Base-by-base conservation (phyloP, 495 filamentous ascomycete genomes). In the Chlorociboria aeruginascens region DNA sequence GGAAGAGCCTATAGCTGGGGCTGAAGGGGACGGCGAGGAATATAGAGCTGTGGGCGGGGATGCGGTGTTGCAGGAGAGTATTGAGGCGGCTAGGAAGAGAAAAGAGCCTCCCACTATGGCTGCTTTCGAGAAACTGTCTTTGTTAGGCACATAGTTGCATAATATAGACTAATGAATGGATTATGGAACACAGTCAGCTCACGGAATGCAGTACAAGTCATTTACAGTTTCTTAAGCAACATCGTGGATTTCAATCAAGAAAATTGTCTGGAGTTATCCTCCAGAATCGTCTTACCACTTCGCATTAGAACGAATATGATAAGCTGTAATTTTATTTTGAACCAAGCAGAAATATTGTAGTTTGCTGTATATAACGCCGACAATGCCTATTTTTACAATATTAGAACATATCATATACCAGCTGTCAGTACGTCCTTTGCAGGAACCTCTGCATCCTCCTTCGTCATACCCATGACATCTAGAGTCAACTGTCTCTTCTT, bases 91-190 rank as follows among this genome's bases (percentile, higher is more conserved):
- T 53, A 66, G 64, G 58, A 49, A 57, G 44, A 61, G 59, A 45
- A 69, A 69, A 59, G 65, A 67, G 36, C 58, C 69, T 29, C 74
- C 74, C 40, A 54, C 63, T 29, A 62, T 78, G 14, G 60, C 53
- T 43, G 61, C 51, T 6, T 67, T 77, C 53, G 66, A 67, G 56
- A 78, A 68, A 59, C 66, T 85, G 38, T 70, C 73, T 44, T 61
- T 83, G 45, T 64, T 85, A 34, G 68, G 70, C 8, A 46, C 47
- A 8, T 55, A 53, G 45, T 16, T 33, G 12, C 32, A 14, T 7
- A 34, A 4, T 46, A 40, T 47, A 25, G 33, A 12, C n/a, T 40
- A n/a, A 33, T 20, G 31, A 32, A 45, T 16, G 32, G 17, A 11
- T 41, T 31, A 46, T 38, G 37, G 7, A 38, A 46, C 43, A 36